Base-by-base conservation (phyloP, 305 asterid genomes). In the Salvia sclarea region DNA sequence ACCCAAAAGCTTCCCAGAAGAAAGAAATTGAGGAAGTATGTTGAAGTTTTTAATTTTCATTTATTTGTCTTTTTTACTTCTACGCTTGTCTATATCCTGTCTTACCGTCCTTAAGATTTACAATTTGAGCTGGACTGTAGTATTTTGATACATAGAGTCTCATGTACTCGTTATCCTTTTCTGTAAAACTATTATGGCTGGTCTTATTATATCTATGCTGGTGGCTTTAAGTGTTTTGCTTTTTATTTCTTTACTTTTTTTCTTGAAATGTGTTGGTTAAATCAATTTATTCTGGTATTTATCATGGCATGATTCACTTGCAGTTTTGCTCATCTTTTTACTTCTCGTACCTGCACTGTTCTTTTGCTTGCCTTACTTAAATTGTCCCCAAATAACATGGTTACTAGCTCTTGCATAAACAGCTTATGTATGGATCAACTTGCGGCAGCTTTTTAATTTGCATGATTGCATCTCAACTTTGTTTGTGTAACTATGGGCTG, bases 21-120 rank as follows among this genome's bases (percentile, higher is more conserved):
- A 92, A 86, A 72, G 98, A 92, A 75, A 87, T 92, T 28, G 96
- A 92, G 78, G 98, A 87, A 76, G 97, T 91, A 84, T 50, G 75
- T 81, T 70, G n/a, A 56, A n/a, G 3, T 38, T 38, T 37, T 66
- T 7, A 25, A 59, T 40, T 37, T 50, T 72, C 43, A 47, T 43
- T 10, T 72, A 64, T 61, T 37, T 37, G 3, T 14, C 28, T 9
- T 49, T 24, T 64, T 33, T 14, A 14, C 62, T 37, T 73, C 30
- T 58, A 25, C 60, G 64, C 48, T 20, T 72, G 63, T 64, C 69
- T 20, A 13, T 24, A 44, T 57, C 53, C 30, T 54, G 20, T 57
- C 33, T 41, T 52, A 3, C 7, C 49, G 13, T 48, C 40, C 14
- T 35, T 2, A 6, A 56, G 20, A 22, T 35, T 45, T 68, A 72